phyloP scores from a whole-genome alignment of 2,329 filamentous ascomycete genomes.

The Scolecobasidium constrictum region DNA sequence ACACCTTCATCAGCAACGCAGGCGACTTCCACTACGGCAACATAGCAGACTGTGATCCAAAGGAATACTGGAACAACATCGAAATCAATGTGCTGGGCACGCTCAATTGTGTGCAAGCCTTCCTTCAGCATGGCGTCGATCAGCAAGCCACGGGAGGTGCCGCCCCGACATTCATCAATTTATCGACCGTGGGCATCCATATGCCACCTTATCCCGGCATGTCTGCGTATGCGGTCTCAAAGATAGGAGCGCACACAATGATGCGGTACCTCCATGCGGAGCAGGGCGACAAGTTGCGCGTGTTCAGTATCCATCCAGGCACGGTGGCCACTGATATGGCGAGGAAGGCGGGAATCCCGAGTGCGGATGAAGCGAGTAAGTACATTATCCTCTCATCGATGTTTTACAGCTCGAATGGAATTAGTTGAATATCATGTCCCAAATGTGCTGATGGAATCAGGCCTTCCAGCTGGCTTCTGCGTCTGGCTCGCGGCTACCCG shows the following conservation, averaged over 20 bases:
- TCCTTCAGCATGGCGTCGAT: too few species aligned
- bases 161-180: not conserved
- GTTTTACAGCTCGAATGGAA: not conserved
- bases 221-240: not conserved
- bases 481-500: slow-evolving; percentile 23
- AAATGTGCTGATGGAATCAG: slow-evolving; percentile 11
- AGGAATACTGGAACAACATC: not conserved
- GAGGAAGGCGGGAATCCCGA: not conserved
- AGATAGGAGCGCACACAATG: not conserved
- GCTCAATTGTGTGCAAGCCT: not conserved
- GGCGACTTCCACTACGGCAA: not conserved
- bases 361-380: not conserved
- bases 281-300: slow-evolving; percentile 6
- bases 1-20: not conserved
- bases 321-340: slow-evolving; percentile 23
- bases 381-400: not conserved
- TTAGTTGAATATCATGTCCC: not conserved
- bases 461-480: slow-evolving; percentile 18
- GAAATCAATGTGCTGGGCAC: not conserved
- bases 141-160: not conserved
- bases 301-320: slow-evolving; percentile 23
- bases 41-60: not conserved
- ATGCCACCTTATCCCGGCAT: not conserved
- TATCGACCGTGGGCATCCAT: not conserved
- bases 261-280: not conserved